Percentiles rank a stretch among this genome's conserved stretches.
phyloP scores from a whole-genome alignment of 306 rosid genomes.

The Glycine tomentella region DNA sequence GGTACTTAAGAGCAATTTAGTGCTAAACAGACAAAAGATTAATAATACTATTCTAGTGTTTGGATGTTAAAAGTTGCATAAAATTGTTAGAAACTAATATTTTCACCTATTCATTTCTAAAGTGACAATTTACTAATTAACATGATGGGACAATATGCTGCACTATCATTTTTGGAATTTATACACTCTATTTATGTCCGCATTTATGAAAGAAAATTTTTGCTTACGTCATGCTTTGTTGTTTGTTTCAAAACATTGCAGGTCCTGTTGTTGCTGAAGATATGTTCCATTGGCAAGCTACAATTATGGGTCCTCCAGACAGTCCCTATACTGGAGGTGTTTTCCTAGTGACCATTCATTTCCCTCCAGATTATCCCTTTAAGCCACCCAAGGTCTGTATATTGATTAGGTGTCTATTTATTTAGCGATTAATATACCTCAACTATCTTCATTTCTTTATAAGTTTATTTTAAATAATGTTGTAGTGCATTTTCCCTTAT shows the following conservation, averaged over 20 bases:
- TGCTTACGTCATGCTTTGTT: not conserved
- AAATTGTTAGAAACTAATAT: not conserved
- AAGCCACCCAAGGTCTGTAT: slow-evolving; percentile 84
- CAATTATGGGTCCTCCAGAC: slow-evolving; percentile 84
- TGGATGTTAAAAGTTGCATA: not conserved
- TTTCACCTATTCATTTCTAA: not conserved
- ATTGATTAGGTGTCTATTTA: not conserved
- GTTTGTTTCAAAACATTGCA: slow-evolving; percentile 42
- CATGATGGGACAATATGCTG: slow-evolving; percentile 20
- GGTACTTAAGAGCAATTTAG: not conserved
- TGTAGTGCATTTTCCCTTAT: not conserved
- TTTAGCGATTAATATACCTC: not conserved
- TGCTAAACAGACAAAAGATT: not conserved
- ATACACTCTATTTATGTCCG: not conserved
- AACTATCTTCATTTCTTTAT: not conserved
- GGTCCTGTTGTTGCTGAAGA: slow-evolving; percentile 92
- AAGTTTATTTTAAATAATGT: slow-evolving; percentile 1
- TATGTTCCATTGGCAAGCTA: slow-evolving; percentile 69
- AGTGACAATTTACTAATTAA: not conserved
- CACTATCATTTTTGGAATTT: not conserved
- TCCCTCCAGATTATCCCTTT: slow-evolving; percentile 92
- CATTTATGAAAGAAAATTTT: not conserved
- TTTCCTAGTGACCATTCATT: slow-evolving; percentile 78
- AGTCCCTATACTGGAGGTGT: slow-evolving; percentile 93
- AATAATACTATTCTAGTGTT: not conserved